These are phyloP conservation scores for Rhexocercosporidium sp. DNA, from an alignment of 2,329 filamentous ascomycete species.

Conservation along the genomic window DNA sequence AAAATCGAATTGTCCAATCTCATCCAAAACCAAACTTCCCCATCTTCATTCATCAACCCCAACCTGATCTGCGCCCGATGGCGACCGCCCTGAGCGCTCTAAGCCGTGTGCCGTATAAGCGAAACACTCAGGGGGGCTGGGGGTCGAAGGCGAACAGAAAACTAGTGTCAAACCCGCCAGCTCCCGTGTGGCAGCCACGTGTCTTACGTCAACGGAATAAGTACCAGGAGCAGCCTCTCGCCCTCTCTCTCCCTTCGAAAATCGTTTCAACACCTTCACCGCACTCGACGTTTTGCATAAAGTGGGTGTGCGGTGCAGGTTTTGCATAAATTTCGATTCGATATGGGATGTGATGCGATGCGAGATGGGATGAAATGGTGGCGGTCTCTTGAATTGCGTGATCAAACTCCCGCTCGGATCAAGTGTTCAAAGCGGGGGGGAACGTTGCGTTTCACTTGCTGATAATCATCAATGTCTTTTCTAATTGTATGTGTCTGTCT, in stretches of 20 bases:
- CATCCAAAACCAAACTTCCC: too few relatives aligned
- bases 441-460: neutral
- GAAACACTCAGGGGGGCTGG: neutral
- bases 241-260: too few relatives aligned
- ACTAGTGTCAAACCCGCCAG: neutral
- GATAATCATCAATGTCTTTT: neutral
- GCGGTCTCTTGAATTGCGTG: neutral
- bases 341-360: neutral
- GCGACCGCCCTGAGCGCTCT: too few relatives aligned
- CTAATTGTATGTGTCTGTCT: neutral
- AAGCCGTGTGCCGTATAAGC: neutral
- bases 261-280: neutral
- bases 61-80: conserved; percentile 12
- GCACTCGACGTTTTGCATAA: neutral
- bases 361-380: neutral
- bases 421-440: neutral
- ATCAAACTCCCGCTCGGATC: conserved; percentile 2
- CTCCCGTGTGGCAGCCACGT: neutral
- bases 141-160: neutral
- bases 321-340: neutral
- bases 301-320: neutral
- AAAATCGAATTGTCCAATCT: too few relatives aligned
- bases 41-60: neutral
- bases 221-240: neutral
- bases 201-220: neutral